phyloP scores from a whole-genome alignment of 2,329 filamentous ascomycete species.

The Trichophyton simii region DNA sequence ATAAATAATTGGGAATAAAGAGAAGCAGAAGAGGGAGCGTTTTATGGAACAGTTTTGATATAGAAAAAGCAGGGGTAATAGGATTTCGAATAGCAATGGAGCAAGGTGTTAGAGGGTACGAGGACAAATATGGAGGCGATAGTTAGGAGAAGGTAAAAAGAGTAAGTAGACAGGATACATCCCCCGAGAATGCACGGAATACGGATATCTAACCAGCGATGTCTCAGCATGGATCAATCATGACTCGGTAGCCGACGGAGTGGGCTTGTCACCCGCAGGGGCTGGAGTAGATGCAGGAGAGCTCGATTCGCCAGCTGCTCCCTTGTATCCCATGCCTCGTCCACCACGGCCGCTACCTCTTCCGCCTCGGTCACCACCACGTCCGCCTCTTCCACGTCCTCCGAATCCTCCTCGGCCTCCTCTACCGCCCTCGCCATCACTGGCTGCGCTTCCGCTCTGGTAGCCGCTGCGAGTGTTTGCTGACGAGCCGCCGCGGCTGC shows the following conservation, averaged over 20 bases:
- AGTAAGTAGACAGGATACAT: neutral
- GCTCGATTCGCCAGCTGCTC: constrained; percentile 7
- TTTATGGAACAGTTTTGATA: neutral
- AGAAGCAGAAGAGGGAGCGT: neutral
- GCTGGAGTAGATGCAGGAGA: constrained; percentile 7
- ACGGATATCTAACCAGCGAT: neutral
- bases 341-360: constrained; percentile 45
- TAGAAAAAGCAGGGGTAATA: constrained; percentile 3
- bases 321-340: constrained; percentile 37
- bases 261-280: constrained; percentile 8
- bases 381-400: constrained; percentile 39
- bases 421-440: constrained; percentile 59
- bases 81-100: neutral
- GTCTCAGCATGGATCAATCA: neutral
- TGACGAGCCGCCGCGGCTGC: constrained; percentile 51
- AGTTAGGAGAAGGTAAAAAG: neutral
- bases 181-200: constrained; percentile 1
- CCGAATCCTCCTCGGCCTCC: constrained; percentile 49
- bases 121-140: neutral
- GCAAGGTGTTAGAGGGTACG: neutral
- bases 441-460: constrained; percentile 63
- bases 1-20: neutral
- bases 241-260: constrained; percentile 3
- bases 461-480: constrained; percentile 60
- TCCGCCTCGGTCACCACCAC: constrained; percentile 44